These are phyloP conservation scores for Cyclanthera cordifolia DNA, from an alignment of 306 rosid genomes.

Conservation along the genomic window DNA sequence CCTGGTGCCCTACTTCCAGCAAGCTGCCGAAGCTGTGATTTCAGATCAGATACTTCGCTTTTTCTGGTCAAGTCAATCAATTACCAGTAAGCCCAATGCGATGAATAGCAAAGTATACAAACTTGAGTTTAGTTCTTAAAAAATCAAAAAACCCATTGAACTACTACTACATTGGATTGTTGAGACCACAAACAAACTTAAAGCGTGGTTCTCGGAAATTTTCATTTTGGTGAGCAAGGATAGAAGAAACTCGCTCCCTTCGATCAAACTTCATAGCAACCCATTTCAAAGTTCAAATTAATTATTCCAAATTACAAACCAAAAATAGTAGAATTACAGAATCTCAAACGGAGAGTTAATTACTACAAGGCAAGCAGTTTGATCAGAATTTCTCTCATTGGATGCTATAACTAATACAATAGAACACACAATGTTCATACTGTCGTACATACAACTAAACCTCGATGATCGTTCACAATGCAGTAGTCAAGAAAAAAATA, in stretches of 20 bases:
- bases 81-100: constrained; percentile 7
- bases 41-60: constrained; percentile 93
- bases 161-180: neutral
- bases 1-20: constrained; percentile 99
- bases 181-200: neutral
- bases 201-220: neutral
- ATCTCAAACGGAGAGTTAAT: neutral
- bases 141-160: neutral
- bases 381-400: neutral
- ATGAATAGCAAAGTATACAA: neutral
- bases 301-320: neutral
- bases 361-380: neutral
- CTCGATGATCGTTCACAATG: neutral
- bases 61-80: constrained; percentile 42
- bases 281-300: neutral
- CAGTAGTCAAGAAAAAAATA: neutral
- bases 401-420: neutral
- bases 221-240: neutral
- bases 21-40: constrained; percentile 86
- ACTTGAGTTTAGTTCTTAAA: neutral
- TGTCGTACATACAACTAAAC: neutral
- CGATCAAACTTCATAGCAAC: neutral
- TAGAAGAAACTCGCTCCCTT: neutral
- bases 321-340: neutral
- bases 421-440: neutral